Evolutionary conservation across 1,284 basidiomycete genomes (phyloP), one percentile per base, ranked within the genome.

Genomic region (Apiotrichum veenhuisii): DNA sequence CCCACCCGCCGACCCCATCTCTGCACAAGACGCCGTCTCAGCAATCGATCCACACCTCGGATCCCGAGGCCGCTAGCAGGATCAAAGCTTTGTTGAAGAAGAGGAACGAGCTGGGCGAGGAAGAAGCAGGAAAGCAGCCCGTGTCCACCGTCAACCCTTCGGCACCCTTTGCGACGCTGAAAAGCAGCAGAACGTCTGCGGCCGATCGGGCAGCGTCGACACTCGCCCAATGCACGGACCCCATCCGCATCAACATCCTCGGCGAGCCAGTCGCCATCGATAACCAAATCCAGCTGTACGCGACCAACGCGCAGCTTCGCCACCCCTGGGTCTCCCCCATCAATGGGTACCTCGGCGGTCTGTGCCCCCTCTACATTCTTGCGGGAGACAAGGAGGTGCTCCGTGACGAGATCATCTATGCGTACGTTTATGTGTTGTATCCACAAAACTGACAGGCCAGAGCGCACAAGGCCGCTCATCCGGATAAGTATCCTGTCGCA

Each of bases 331-430:
- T 96, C 46, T 95, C 90, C 58, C 88, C 92, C 0, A 85, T 82
- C 33, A 65, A 89, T 67, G 86, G 88, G 0, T 94, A 93, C 68
- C 82, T 98, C 10, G 95, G 95, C 10, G 94, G 94, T 1, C 77
- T 98, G 0, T 91, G 91, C 1, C 94, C 95, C 3, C 72, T 98
- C 49, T 80, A 91, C 49, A 80, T 98, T 63, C 85, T 95, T 62
- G 88, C 85, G 1, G 88, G 95, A 37, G 88, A 98, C 65, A 87
- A 87, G 64, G 95, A 98, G 76, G 92, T 97, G 0, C 77, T 98
- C 42, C 81, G 91, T 48, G 95, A 98, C 69, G 94, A 98, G 75
- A 87, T 92, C 47, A 84, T 97, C 38, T 98, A 91, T 69, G 78
- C 83, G 88, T 91, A 64, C 68, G 88, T 82, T 36, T 15, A 1